Evolutionary conservation across 192 early-diverging fungal genomes (phyloP).

Genomic region (Chytriomyces hyalinus): DNA sequence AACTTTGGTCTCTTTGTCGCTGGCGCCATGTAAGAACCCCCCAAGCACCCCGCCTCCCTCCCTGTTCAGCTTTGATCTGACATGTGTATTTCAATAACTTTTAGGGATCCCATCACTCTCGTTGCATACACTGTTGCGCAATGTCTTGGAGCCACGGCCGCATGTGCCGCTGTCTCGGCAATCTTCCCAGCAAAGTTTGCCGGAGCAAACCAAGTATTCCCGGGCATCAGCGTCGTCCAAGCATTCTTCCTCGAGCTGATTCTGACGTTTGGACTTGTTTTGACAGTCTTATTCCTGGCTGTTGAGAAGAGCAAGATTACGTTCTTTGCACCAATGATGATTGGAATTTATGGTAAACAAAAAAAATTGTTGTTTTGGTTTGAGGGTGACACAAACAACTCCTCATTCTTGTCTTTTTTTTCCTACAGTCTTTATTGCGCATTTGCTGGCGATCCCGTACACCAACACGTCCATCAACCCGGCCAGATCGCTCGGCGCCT

Average conservation of each 20-base stretch:
- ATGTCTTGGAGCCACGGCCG: constrained; percentile 61
- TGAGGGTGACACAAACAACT: background rate
- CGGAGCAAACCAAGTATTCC: constrained; percentile 37
- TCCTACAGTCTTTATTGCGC: constrained; percentile 48
- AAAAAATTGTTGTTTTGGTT: background rate
- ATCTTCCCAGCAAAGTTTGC: constrained; percentile 40
- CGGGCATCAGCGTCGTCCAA: constrained; percentile 23
- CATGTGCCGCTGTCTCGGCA: constrained; percentile 38
- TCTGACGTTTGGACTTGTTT: constrained; percentile 49
- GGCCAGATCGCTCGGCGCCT: constrained; percentile 66
- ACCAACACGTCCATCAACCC: constrained; percentile 67
- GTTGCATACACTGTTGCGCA: constrained; percentile 62
- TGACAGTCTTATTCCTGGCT: constrained; percentile 47
- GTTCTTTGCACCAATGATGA: constrained; percentile 47
- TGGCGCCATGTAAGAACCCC: constrained; percentile 44
- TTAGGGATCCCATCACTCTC: constrained; percentile 22
- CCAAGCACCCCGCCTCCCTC: too few species aligned
- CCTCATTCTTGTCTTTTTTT: background rate
- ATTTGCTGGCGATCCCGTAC: constrained; percentile 48
- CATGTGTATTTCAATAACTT: background rate
- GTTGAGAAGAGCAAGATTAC: constrained; percentile 49
- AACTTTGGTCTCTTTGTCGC: constrained; percentile 58
- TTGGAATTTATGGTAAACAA: constrained; percentile 41
- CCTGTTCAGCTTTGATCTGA: background rate
- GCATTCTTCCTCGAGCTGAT: constrained; percentile 51